These are phyloP conservation scores for Penicillium frequentans DNA, from an alignment of 2,329 filamentous ascomycete genomes.

Conservation along the genomic window DNA sequence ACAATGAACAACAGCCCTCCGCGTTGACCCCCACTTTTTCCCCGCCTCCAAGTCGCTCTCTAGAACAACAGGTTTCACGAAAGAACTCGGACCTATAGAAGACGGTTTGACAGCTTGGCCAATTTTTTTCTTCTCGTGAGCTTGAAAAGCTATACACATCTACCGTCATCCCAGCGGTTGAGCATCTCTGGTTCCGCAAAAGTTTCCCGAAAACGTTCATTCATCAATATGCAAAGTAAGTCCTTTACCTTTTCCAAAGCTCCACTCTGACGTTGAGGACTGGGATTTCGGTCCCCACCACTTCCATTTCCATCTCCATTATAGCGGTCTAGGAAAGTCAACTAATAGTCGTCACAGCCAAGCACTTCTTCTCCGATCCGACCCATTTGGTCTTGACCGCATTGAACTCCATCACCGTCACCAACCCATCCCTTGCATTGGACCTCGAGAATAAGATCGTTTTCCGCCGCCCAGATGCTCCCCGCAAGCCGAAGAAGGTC, in stretches of 20 bases:
- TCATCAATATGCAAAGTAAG: constrained; percentile 36
- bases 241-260: constrained; percentile 6
- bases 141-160: neutral
- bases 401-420: constrained; percentile 73
- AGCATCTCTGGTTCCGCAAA: constrained; percentile 2
- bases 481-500: constrained; percentile 59
- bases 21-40: constrained; percentile 30
- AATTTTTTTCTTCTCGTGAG: neutral
- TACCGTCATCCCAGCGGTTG: neutral
- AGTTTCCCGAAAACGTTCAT: neutral
- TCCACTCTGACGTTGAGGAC: constrained; percentile 1
- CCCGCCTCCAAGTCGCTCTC: constrained; percentile 9
- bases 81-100: neutral
- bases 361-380: constrained; percentile 89
- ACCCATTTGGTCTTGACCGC: constrained; percentile 74
- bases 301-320: constrained; percentile 1
- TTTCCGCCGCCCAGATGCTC: constrained; percentile 64
- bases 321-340: neutral
- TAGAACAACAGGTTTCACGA: neutral
- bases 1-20: constrained; percentile 1
- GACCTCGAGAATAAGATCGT: constrained; percentile 80
- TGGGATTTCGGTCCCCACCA: neutral
- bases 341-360: constrained; percentile 41
- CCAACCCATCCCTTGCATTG: constrained; percentile 79
- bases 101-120: neutral